Evolutionary conservation across 176 grass and related monocot genomes (phyloP), one percentile per base, ranked within the genome.

Genomic region (Pontederia crassipes): DNA sequence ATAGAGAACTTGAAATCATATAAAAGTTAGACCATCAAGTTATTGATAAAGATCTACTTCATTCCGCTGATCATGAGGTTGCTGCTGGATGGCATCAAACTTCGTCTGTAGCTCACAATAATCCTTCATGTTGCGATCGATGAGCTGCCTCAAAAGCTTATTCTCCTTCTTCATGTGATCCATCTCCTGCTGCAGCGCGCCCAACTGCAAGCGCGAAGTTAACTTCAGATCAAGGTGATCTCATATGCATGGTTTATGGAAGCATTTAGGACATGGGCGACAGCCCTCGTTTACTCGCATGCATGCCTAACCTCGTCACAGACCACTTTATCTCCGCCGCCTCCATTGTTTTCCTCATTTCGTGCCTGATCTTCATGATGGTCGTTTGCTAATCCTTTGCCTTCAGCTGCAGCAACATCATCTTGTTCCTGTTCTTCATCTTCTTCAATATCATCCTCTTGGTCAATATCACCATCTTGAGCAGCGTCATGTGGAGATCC

Each of bases 151-250:
- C 68, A 92, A 79, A 47, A 79, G 57, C 79, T 35, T 51, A 77
- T 98, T 98, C 71, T 98, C 93, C 64, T 90, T 79, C 79, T 86
- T 88, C 79, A 98, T 78, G 46, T 75, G 83, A 76, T 86, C 81
- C 81, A 98, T 83, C 78, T 88, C 79, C n/a, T 72, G 74, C 74
- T 98, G 87, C 67, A 92, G 73, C 70, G 54, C 49, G 70, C 76
- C 71, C 60, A 92, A 54, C 93, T 97, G 72, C 12, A 73, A n/a
- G 20, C 20, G 20, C 20, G 32, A 40, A 40, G 32, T 40, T 40
- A 40, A 40, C 32, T 40, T 40, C 6, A 4, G 6, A 40, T 40
- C 3, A 40, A 40, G 32, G 32, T 7, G 6, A 40, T 40, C 32
- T 4, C 32, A 40, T 7, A 40, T 40, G 32, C 32, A 40, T 40